phyloP scores from a whole-genome alignment of 176 grass and related monocot species.

The Triticum turgidum region DNA sequence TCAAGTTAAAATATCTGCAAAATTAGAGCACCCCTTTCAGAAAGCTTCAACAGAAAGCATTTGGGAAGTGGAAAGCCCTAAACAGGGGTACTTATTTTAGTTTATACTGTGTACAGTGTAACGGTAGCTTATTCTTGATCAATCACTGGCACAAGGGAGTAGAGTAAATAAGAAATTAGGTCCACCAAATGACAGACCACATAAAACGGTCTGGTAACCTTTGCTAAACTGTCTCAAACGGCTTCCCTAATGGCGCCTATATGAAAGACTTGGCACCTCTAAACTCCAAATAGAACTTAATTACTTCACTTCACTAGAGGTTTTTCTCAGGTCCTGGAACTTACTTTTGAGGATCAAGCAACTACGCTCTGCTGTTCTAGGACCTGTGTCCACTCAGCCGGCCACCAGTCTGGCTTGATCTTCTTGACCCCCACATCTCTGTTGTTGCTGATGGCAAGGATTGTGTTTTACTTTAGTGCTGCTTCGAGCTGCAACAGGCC shows the following conservation, averaged over 20 bases:
- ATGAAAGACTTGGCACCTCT: neutral
- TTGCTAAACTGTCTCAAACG: neutral
- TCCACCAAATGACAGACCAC: too few species aligned
- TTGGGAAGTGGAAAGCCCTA: neutral
- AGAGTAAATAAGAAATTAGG: too few species aligned
- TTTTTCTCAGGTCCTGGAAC: too few species aligned
- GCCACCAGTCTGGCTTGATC: too few species aligned
- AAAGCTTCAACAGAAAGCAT: neutral
- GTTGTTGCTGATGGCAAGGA: slow-evolving; percentile 36
- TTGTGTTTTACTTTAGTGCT: slow-evolving; percentile 40
- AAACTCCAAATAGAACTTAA: neutral
- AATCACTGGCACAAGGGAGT: neutral
- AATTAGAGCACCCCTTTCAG: too few species aligned
- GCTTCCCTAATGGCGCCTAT: neutral
- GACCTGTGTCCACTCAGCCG: too few species aligned
- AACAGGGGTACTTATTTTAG: neutral
- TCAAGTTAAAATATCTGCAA: too few species aligned
- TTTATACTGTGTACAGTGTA: neutral
- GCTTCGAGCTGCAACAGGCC: slow-evolving; percentile 55
- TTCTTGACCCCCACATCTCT: neutral
- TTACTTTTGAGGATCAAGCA: too few species aligned
- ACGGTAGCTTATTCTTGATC: slow-evolving; percentile 8
- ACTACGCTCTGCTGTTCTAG: too few species aligned
- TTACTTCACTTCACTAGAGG: neutral
- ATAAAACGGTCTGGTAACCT: neutral